Percentiles rank a stretch among this genome's conserved stretches.
Evolutionary conservation across 257 asterid genomes (phyloP).

Genomic region (Dorcoceras hygrometricum): DNA sequence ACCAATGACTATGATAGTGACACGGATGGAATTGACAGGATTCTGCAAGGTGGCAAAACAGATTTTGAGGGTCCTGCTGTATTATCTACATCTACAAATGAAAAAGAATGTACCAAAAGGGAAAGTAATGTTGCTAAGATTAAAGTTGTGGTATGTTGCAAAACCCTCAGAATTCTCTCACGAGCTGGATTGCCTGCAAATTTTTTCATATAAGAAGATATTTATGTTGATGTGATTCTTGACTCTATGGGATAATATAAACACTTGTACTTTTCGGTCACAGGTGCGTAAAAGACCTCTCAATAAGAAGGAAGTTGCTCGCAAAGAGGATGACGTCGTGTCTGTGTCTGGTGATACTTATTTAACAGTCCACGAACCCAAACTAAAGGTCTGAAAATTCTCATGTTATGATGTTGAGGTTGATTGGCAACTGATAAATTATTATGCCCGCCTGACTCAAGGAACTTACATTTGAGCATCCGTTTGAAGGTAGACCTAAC

Average conservation of each 20-base stretch:
- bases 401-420: slow-evolving; percentile 11
- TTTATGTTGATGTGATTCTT: slow-evolving; percentile 17
- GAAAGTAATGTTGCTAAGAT: slow-evolving; percentile 95
- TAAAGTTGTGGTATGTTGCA: slow-evolving; percentile 83
- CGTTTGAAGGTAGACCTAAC: slow-evolving; percentile 86
- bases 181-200: slow-evolving; percentile 21
- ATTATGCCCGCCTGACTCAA: slow-evolving; percentile 5
- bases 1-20: slow-evolving; percentile 67
- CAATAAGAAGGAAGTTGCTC: slow-evolving; percentile 84
- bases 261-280: slow-evolving; percentile 16
- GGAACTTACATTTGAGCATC: slow-evolving; percentile 33
- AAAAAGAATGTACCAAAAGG: slow-evolving; percentile 59
- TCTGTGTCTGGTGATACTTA: slow-evolving; percentile 66
- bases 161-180: neutral
- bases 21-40: slow-evolving; percentile 50
- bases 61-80: slow-evolving; percentile 59
- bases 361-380: slow-evolving; percentile 87
- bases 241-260: slow-evolving; percentile 15
- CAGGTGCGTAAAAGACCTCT: slow-evolving; percentile 98
- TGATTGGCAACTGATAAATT: slow-evolving; percentile 3
- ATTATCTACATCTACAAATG: slow-evolving; percentile 41
- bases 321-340: slow-evolving; percentile 91
- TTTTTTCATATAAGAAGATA: neutral
- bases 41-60: slow-evolving; percentile 48
- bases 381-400: slow-evolving; percentile 63